Base-by-base conservation (phyloP, 495 filamentous ascomycete genomes). In the Xylaria cubensis region DNA sequence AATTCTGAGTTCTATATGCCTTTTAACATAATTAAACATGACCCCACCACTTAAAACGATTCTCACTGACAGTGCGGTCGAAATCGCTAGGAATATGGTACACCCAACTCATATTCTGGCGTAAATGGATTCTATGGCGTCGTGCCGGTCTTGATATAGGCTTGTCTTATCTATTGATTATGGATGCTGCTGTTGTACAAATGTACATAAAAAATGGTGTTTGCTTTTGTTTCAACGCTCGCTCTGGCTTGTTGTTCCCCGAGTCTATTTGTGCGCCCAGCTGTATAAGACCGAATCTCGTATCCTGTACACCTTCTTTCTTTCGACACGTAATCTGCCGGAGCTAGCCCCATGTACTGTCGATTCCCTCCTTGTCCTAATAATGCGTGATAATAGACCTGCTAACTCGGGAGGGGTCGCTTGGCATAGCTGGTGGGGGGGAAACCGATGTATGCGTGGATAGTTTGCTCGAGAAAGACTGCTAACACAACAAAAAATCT, bases 181-280 rank as follows among this genome's bases (percentile, higher is more conserved):
- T 64, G 62, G 61, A 56, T 66, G 62, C 26, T 65, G 46, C 50
- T 59, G 63, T 72, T 72, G 70, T 72, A 72, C 63, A 72, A 10
- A 44, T 64, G 70, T 72, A 59, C 70, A 66, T 17, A 58, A 42
- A 65, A 36, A 17, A 72, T 50, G 70, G 24, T 61, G 70, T 64
- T 64, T 56, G 62, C 51, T 64, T 42, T 50, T 29, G 19, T 59
- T 50, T 44, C 50, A 67, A 72, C 36, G 44, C 70, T 67, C 41
- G 70, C 63, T 64, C 51, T 61, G 19, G 41, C 70, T 64, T 21
- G 21, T 34, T 36, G 59, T 29, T 26, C 63, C 48, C 36, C 69
- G n/a, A 56, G 48, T 56, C 59, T 71, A 71, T 71, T 32, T 34
- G 44, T 50, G 42, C 5, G 68, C 21, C 46, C 19, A 39, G 68